These are phyloP conservation scores for Starmerella floris DNA, from an alignment of 805 yeast species.

Conservation along the genomic window DNA sequence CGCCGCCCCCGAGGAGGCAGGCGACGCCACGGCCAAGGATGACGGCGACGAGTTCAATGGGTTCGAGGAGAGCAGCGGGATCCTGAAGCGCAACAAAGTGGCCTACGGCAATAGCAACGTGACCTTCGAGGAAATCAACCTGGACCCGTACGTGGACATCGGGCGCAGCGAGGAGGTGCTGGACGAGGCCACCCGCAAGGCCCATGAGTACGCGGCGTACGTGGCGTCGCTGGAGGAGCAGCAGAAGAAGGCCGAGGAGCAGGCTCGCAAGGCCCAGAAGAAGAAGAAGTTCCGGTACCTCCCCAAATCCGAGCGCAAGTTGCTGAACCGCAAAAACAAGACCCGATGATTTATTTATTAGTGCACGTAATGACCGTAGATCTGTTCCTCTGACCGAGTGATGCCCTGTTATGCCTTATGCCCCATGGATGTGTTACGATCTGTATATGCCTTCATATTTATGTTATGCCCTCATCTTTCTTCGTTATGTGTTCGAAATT, in stretches of 20 bases:
- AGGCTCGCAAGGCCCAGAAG: conserved; percentile 30
- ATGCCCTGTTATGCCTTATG: no score
- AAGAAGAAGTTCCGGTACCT: conserved; percentile 73
- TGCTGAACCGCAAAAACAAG: conserved; percentile 34
- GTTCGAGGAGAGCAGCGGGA: conserved; percentile 32
- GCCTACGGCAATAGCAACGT: conserved; percentile 36
- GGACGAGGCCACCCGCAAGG: conserved; percentile 60
- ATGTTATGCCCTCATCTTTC: no score
- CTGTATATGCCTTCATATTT: no score
- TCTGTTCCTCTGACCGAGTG: no score
- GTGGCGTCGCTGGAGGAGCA: conserved; percentile 39
- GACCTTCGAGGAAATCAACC: conserved; percentile 41
- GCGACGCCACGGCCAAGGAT: conserved; percentile 15
- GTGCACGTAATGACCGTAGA: no score
- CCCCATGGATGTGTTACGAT: no score
- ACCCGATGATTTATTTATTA: conserved; percentile 24
- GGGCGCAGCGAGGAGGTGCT: conserved; percentile 54
- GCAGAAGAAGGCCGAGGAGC: conserved; percentile 13
- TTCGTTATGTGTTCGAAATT: no score
- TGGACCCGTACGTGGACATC: conserved; percentile 59
- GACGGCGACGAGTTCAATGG: conserved; percentile 33
- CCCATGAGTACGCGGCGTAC: conserved; percentile 65
- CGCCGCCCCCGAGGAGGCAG: conserved; percentile 12
- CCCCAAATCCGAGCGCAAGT: conserved; percentile 63
- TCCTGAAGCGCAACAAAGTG: conserved; percentile 33